Evolutionary conservation across 306 rosid genomes (phyloP).

Genomic region (Rosa lucieae): DNA sequence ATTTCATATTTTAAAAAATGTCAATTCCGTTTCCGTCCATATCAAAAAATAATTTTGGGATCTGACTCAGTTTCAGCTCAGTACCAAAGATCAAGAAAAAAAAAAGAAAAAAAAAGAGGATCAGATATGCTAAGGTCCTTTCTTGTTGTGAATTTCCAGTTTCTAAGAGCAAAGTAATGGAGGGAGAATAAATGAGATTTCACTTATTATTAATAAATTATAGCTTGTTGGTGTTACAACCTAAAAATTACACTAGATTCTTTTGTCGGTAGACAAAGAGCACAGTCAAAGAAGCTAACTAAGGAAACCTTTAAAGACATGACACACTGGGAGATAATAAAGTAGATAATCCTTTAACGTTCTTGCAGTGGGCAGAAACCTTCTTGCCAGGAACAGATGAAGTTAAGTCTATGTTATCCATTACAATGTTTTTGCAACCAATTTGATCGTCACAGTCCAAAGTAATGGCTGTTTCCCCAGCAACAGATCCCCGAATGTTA

Average conservation of each 20-base stretch:
- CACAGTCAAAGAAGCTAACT: background rate
- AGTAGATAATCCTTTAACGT: background rate
- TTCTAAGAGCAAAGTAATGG: background rate
- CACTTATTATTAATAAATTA: background rate
- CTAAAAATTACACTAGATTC: background rate
- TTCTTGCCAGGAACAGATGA: background rate
- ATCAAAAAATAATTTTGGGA: too few relatives aligned
- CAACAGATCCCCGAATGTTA: background rate
- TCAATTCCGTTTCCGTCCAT: too few relatives aligned
- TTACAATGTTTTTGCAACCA: background rate
- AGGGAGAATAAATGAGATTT: background rate
- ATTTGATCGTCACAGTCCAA: background rate
- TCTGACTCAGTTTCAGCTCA: too few relatives aligned
- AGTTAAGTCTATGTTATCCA: background rate
- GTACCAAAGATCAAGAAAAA: too few relatives aligned
- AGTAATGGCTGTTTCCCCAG: background rate
- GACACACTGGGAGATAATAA: background rate
- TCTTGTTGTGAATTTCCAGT: background rate
- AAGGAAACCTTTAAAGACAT: background rate
- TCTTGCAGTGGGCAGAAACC: background rate
- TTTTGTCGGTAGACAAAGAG: background rate
- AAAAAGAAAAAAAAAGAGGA: background rate
- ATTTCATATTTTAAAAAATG: too few relatives aligned
- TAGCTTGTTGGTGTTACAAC: background rate
- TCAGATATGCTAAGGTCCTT: background rate